Evolutionary conservation across 805 yeast species (phyloP).

Genomic region (Monosporozyma unispora): DNA sequence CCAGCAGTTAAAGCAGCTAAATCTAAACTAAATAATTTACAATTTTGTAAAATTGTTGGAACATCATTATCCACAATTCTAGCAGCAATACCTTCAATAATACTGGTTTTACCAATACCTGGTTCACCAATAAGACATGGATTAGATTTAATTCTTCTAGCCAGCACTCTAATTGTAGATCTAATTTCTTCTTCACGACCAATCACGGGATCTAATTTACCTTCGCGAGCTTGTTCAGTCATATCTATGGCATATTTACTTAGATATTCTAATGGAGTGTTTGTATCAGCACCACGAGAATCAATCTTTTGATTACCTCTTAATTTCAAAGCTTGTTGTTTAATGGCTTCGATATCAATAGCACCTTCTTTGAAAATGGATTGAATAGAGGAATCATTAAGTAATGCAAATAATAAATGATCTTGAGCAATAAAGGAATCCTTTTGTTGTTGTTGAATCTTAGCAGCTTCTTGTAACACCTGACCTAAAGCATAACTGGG

Average conservation of each 20-base stretch:
- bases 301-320: conserved; percentile 91
- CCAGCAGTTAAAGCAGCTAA: conserved; percentile 97
- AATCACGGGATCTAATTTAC: conserved; percentile 94
- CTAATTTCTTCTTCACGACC: conserved; percentile 98
- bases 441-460: conserved; percentile 78
- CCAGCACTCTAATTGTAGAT: conserved; percentile 85
- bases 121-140: conserved; percentile 98
- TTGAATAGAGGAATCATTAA: conserved; percentile 69
- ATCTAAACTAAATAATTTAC: conserved; percentile 80
- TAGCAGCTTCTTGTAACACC: conserved; percentile 63
- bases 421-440: conserved; percentile 92
- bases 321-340: conserved; percentile 65
- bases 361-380: conserved; percentile 62
- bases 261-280: conserved; percentile 73
- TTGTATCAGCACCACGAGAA: conserved; percentile 87
- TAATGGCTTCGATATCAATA: conserved; percentile 61
- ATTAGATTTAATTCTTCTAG: conserved; percentile 95
- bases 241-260: conserved; percentile 86
- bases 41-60: conserved; percentile 74
- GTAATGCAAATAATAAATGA: conserved; percentile 74
- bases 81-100: conserved; percentile 98
- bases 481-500: conserved; percentile 71
- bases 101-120: conserved; percentile 98
- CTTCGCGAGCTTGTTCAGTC: conserved; percentile 88
- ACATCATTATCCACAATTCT: conserved; percentile 93